phyloP scores from a whole-genome alignment of 2,329 filamentous ascomycete species.

The Aurifilum marmelostoma region DNA sequence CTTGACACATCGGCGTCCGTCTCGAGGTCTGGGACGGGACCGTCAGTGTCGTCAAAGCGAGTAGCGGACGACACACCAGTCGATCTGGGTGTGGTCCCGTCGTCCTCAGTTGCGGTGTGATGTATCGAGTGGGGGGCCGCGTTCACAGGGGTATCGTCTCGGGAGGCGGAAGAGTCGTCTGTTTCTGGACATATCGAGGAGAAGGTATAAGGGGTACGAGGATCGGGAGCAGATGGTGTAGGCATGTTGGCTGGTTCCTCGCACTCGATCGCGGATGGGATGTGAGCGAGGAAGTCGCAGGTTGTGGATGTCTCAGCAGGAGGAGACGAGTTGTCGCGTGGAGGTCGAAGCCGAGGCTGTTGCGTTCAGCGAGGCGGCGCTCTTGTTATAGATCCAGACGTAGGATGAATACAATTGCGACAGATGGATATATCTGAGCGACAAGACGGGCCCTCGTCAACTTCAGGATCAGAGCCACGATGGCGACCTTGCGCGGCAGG shows the following conservation, averaged over 20 bases:
- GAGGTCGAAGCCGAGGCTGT: neutral
- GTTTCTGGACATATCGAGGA: slow-evolving; percentile 28
- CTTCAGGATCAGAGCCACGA: neutral
- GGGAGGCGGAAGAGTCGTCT: slow-evolving; percentile 16
- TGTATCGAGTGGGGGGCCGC: slow-evolving; percentile 14
- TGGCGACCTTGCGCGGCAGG: slow-evolving; percentile 10
- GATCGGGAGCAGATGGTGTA: slow-evolving; percentile 28
- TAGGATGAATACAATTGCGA: neutral
- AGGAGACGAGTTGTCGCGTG: neutral
- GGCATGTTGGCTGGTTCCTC: slow-evolving; percentile 23
- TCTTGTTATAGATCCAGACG: neutral
- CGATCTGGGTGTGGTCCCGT: slow-evolving; percentile 41
- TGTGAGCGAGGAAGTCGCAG: neutral
- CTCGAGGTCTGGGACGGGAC: slow-evolving; percentile 17
- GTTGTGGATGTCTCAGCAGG: neutral
- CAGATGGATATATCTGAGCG: neutral
- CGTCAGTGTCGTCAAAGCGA: slow-evolving; percentile 34
- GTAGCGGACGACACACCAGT: slow-evolving; percentile 49
- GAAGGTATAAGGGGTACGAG: slow-evolving; percentile 23
- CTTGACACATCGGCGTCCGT: slow-evolving; percentile 14
- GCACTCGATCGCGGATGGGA: neutral
- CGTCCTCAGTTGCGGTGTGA: slow-evolving; percentile 26
- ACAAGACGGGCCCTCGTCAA: neutral
- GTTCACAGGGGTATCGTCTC: slow-evolving; percentile 1
- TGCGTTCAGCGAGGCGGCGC: slow-evolving; percentile 1